Evolutionary conservation across 805 yeast genomes (phyloP).

Genomic region (Barnettozyma wickerhamii): DNA sequence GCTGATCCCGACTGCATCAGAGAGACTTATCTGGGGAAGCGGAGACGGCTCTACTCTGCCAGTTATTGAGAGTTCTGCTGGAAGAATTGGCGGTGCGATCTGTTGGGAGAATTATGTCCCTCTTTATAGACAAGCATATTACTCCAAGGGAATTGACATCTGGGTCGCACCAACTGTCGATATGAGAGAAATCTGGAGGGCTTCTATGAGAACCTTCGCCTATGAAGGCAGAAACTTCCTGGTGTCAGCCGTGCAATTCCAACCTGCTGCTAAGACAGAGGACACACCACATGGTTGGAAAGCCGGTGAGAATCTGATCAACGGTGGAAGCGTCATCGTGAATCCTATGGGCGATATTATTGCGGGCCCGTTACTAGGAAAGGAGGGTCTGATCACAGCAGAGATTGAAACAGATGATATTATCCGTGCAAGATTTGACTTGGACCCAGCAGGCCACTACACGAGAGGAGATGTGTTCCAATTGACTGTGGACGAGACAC

Average conservation of each 20-base stretch:
- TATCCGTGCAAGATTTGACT: slow-evolving; percentile 36
- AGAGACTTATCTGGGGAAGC: slow-evolving; percentile 41
- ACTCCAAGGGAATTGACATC: slow-evolving; percentile 38
- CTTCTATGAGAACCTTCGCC: slow-evolving; percentile 38
- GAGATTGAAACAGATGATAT: slow-evolving; percentile 36
- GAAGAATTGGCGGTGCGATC: slow-evolving; percentile 41
- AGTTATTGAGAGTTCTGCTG: slow-evolving; percentile 32
- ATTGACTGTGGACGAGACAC: slow-evolving; percentile 35
- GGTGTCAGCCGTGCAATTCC: slow-evolving; percentile 38
- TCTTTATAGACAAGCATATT: slow-evolving; percentile 35
- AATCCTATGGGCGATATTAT: slow-evolving; percentile 40
- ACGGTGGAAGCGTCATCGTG: slow-evolving; percentile 38
- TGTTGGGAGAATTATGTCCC: slow-evolving; percentile 47
- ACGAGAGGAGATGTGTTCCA: slow-evolving; percentile 40
- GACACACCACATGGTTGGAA: slow-evolving; percentile 25
- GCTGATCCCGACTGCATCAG: slow-evolving; percentile 41
- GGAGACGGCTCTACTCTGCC: slow-evolving; percentile 44
- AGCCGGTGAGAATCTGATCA: slow-evolving; percentile 30
- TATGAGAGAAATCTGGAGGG: slow-evolving; percentile 40
- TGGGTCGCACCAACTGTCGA: slow-evolving; percentile 44
- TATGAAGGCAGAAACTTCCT: slow-evolving; percentile 38
- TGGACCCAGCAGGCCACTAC: slow-evolving; percentile 42
- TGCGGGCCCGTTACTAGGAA: slow-evolving; percentile 39
- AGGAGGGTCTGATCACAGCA: slow-evolving; percentile 37
- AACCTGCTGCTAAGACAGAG: slow-evolving; percentile 28